phyloP scores from a whole-genome alignment of 140 eudicot species.

The Oenanthe javanica region DNA sequence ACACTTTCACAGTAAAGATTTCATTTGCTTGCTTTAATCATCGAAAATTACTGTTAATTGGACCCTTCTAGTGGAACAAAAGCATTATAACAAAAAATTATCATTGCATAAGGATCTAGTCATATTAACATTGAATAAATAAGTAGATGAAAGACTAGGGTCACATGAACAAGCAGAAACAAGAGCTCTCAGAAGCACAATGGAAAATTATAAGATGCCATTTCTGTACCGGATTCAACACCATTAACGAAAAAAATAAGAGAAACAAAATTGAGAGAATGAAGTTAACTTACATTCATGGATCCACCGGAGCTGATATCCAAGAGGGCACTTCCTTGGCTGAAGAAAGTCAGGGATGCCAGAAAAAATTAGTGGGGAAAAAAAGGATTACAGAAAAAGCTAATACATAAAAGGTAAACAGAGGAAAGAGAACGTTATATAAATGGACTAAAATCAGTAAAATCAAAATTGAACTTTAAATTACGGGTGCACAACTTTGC shows the following conservation, averaged over 20 bases:
- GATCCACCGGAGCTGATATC: conserved; percentile 79
- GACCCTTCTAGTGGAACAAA: background rate
- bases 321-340: conserved; percentile 95
- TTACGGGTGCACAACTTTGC: background rate
- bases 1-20: background rate
- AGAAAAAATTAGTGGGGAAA: background rate
- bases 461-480: background rate
- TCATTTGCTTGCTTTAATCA: background rate
- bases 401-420: background rate
- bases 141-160: background rate
- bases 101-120: background rate
- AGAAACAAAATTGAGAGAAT: background rate
- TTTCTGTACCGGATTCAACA: background rate
- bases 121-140: background rate
- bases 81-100: background rate
- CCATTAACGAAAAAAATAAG: background rate
- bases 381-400: background rate
- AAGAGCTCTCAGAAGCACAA: conserved; percentile 3
- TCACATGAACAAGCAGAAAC: background rate
- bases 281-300: conserved; percentile 67
- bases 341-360: conserved; percentile 24
- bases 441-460: background rate
- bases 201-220: background rate
- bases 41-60: background rate
- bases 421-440: background rate